phyloP scores from a whole-genome alignment of 345 rosid genomes.

The Aquilaria malaccensis region DNA sequence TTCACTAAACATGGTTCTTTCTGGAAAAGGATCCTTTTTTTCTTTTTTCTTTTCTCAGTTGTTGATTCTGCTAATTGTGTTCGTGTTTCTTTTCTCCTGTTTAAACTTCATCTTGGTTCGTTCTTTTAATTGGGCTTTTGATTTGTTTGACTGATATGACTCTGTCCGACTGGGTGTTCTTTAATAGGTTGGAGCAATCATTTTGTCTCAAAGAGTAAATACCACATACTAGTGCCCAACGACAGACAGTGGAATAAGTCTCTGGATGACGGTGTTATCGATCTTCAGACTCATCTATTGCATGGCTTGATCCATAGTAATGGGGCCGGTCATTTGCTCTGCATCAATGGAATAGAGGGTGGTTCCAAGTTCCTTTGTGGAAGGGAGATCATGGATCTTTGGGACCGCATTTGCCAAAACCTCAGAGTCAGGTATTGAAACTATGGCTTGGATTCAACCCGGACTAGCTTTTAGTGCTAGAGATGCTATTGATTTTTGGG shows the following conservation, averaged over 20 bases:
- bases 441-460: neutral
- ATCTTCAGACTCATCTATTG: slow-evolving; percentile 54
- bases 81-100: too few species aligned
- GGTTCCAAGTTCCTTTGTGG: slow-evolving; percentile 64
- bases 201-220: slow-evolving; percentile 56
- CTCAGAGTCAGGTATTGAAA: slow-evolving; percentile 49
- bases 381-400: slow-evolving; percentile 70
- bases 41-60: slow-evolving; percentile 1
- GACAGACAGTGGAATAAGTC: slow-evolving; percentile 56
- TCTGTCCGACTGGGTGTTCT: neutral
- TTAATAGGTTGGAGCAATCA: slow-evolving; percentile 72
- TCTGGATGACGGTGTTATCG: slow-evolving; percentile 44
- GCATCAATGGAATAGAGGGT: slow-evolving; percentile 76
- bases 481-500: neutral
- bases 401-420: slow-evolving; percentile 67
- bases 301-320: slow-evolving; percentile 85
- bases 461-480: neutral
- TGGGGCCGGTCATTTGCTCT: slow-evolving; percentile 79
- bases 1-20: neutral
- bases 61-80: too few species aligned
- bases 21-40: neutral
- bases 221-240: slow-evolving; percentile 63
- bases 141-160: neutral
- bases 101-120: too few species aligned
- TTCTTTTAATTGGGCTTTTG: neutral